Evolutionary conservation across 345 rosid genomes (phyloP).

Genomic region (Bretschneidera sinensis): DNA sequence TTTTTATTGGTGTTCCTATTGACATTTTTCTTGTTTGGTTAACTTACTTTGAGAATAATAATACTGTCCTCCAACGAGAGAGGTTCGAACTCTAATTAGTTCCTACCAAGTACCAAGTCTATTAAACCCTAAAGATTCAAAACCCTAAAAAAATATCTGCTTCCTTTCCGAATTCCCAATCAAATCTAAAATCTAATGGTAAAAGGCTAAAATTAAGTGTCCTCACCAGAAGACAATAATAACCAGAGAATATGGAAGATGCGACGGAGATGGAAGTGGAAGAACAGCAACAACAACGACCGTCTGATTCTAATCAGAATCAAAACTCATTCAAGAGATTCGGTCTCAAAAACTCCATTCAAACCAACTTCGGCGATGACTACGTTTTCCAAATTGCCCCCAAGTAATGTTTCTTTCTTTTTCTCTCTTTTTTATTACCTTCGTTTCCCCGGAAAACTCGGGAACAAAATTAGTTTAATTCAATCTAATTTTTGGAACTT

Average conservation of each 20-base stretch:
- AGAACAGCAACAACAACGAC: constrained; percentile 16
- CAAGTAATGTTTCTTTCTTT: constrained; percentile 34
- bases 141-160: too few species aligned
- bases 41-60: too few species aligned
- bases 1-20: too few species aligned
- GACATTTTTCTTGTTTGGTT: too few species aligned
- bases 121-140: too few species aligned
- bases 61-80: too few species aligned
- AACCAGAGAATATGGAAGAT: constrained; percentile 27
- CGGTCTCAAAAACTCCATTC: constrained; percentile 69
- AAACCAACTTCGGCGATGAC: constrained; percentile 80
- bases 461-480: too few species aligned
- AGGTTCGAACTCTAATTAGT: too few species aligned
- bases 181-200: background rate
- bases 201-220: constrained; percentile 8
- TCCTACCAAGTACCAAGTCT: too few species aligned
- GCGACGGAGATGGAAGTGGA: constrained; percentile 62
- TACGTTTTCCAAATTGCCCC: constrained; percentile 86
- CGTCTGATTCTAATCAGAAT: constrained; percentile 8
- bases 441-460: background rate
- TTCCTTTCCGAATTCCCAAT: too few species aligned
- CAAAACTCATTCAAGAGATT: constrained; percentile 36
- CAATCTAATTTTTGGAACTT: too few species aligned
- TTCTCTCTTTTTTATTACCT: background rate
- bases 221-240: too few species aligned